Conservation (phyloP, 2,329 filamentous ascomycete genomes). For the Fusarium sp. region DNA sequence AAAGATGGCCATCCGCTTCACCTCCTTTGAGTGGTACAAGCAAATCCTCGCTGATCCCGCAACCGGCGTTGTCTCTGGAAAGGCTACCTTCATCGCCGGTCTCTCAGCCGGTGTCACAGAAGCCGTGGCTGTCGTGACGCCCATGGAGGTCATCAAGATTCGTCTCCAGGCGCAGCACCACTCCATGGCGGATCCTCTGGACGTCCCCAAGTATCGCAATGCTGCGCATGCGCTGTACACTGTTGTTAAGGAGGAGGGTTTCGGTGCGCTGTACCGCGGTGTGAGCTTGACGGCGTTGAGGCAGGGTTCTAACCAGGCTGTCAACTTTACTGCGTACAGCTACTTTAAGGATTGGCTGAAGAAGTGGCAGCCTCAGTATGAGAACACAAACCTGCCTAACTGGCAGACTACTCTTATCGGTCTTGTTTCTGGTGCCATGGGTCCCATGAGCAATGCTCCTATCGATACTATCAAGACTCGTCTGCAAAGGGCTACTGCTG, state of each 20-base stretch:
- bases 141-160: slow-evolving; percentile 99
- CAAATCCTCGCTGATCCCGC: slow-evolving; percentile 74
- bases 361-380: slow-evolving; percentile 74
- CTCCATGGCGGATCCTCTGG: slow-evolving; percentile 95
- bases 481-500: slow-evolving; percentile 86
- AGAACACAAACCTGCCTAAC: slow-evolving; percentile 72
- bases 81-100: slow-evolving; percentile 77
- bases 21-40: slow-evolving; percentile 96
- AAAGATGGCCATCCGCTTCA: slow-evolving; percentile 99
- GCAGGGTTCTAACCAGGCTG: slow-evolving; percentile 96
- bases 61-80: slow-evolving; percentile 73
- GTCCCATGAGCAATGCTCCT: slow-evolving; percentile 93
- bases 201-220: slow-evolving; percentile 96
- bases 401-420: slow-evolving; percentile 94
- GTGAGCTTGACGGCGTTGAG: slow-evolving; percentile 92
- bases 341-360: slow-evolving; percentile 87
- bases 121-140: slow-evolving; percentile 94
- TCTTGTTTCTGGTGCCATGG: slow-evolving; percentile 91
- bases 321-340: slow-evolving; percentile 98
- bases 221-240: slow-evolving; percentile 85
- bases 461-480: slow-evolving; percentile 99
- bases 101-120: slow-evolving; percentile 94
- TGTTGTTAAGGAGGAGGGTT: slow-evolving; percentile 89
- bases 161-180: slow-evolving; percentile 97
- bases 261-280: slow-evolving; percentile 88